Percentiles rank a stretch among this genome's conserved stretches.
phyloP scores from a whole-genome alignment of 1,139 yeast species.

The Kurtzmaniella quercitrusa region DNA sequence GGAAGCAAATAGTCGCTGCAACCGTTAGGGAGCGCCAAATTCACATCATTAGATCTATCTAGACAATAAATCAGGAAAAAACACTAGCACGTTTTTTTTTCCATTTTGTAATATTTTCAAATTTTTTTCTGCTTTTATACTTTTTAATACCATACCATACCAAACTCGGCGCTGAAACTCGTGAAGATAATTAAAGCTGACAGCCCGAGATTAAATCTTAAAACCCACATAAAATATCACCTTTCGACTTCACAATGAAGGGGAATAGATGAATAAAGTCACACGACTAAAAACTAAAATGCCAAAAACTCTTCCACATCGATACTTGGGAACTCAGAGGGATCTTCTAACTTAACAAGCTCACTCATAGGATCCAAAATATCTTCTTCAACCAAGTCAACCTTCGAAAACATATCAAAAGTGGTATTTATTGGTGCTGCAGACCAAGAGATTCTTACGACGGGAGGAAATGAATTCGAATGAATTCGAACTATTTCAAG shows the following conservation, averaged over 20 bases:
- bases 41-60: background rate
- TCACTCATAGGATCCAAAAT: conserved; percentile 1
- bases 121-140: conserved; percentile 3
- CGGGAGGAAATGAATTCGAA: conserved; percentile 1
- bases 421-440: conserved; percentile 42
- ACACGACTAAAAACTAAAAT: background rate
- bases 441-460: conserved; percentile 21
- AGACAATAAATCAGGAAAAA: background rate
- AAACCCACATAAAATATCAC: too few species aligned
- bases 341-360: background rate
- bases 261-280: too few species aligned
- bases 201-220: background rate
- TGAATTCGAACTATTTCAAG: background rate
- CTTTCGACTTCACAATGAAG: too few species aligned
- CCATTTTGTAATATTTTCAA: background rate
- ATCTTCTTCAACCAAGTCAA: background rate
- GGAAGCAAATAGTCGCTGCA: background rate
- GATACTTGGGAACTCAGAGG: conserved; percentile 1
- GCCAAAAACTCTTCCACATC: conserved; percentile 3
- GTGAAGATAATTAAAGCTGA: background rate
- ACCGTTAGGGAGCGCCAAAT: conserved; percentile 1
- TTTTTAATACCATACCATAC: background rate
- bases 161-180: background rate
- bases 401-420: conserved; percentile 13
- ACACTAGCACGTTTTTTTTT: conserved; percentile 1